Conservation (phyloP, 2,329 filamentous ascomycete genomes). For the Cladobotryum mycophilum region DNA sequence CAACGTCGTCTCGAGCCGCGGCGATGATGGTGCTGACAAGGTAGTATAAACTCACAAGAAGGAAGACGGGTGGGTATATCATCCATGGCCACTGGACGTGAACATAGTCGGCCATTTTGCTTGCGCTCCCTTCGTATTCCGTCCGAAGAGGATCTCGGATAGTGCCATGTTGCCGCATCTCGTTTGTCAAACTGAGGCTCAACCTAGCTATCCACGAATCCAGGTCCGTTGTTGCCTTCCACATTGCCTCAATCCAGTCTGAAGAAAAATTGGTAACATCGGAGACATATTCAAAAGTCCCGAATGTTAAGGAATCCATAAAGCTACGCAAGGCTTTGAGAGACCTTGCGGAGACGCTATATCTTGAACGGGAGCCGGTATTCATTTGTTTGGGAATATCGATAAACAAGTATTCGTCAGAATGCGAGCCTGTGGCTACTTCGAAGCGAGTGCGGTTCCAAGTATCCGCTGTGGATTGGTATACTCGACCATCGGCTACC, state of each 20-base stretch:
- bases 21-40: too few relatives aligned
- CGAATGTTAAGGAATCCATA: constrained; percentile 25
- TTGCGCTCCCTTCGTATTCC: constrained; percentile 24
- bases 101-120: constrained; percentile 25
- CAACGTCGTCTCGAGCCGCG: too few relatives aligned
- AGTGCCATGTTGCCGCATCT: constrained; percentile 28
- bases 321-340: constrained; percentile 10
- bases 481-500: too few relatives aligned
- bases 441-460: too few relatives aligned
- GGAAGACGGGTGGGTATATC: constrained; percentile 28
- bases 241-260: constrained; percentile 33
- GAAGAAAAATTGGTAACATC: constrained; percentile 27
- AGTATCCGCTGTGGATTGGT: too few relatives aligned
- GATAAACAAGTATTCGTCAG: too few relatives aligned
- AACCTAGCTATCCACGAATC: constrained; percentile 27
- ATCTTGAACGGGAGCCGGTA: too few relatives aligned
- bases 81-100: constrained; percentile 32
- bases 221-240: constrained; percentile 25
- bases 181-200: constrained; percentile 29
- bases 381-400: too few relatives aligned
- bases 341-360: too few relatives aligned
- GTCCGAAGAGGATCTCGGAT: constrained; percentile 10
- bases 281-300: constrained; percentile 24
- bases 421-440: too few relatives aligned
- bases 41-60: constrained; percentile 17